Evolutionary conservation across 2,329 filamentous ascomycete species (phyloP).

Genomic region (Apiospora sp.): DNA sequence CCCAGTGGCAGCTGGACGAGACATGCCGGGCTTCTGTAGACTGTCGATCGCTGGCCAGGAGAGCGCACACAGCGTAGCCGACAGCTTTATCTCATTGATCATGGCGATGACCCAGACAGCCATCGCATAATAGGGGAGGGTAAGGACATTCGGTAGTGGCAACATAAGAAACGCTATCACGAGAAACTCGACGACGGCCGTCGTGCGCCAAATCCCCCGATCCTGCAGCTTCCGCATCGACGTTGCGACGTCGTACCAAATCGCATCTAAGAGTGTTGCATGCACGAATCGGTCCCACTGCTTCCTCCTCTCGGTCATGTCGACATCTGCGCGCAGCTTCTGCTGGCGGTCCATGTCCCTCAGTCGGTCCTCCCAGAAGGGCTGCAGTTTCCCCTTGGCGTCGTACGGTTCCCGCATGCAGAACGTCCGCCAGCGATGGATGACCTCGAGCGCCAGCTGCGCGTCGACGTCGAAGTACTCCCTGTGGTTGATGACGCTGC

Average conservation of each 20-base stretch:
- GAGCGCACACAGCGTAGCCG: not conserved
- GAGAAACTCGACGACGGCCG: not conserved
- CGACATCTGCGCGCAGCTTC: not conserved
- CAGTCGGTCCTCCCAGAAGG: constrained; percentile 26
- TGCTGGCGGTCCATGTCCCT: not conserved
- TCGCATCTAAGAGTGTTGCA: not conserved
- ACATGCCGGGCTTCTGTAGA: not conserved
- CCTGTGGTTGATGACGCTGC: not conserved
- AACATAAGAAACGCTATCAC: not conserved
- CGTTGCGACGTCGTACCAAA: constrained; percentile 5
- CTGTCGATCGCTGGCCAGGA: not conserved
- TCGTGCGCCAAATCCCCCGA: not conserved
- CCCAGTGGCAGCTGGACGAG: not conserved
- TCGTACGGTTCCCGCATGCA: constrained; percentile 26
- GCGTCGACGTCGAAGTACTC: constrained; percentile 27
- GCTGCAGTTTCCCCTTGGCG: constrained; percentile 22
- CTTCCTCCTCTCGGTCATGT: not conserved
- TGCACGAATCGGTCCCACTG: constrained; percentile 22
- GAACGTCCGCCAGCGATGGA: constrained; percentile 27
- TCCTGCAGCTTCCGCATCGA: not conserved
- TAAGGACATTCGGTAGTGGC: not conserved
- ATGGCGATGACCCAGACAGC: constrained; percentile 3
- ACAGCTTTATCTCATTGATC: not conserved
- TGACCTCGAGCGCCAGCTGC: constrained; percentile 20
- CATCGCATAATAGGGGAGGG: not conserved